Conservation (phyloP, 345 rosid species). For the Gossypioides kirkii region DNA sequence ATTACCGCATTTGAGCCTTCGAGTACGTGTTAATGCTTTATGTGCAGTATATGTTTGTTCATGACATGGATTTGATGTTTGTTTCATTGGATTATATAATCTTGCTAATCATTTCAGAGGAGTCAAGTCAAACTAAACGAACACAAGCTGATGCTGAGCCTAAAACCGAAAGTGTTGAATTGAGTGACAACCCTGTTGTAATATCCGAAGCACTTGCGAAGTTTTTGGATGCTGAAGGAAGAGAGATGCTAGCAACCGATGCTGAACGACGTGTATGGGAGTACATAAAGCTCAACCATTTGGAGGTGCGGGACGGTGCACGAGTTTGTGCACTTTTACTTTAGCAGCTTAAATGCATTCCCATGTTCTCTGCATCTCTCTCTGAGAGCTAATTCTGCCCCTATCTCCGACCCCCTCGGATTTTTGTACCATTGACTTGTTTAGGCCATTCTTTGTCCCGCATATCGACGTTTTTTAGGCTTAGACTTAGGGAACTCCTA, state of each 20-base stretch:
- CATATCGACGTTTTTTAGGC: background rate
- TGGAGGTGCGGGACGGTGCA: slow-evolving; percentile 56
- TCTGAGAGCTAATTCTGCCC: background rate
- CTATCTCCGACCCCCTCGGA: background rate
- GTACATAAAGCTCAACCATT: slow-evolving; percentile 56
- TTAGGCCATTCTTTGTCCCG: background rate
- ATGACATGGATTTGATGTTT: slow-evolving; percentile 15
- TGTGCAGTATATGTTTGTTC: background rate
- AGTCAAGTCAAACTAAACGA: slow-evolving; percentile 65
- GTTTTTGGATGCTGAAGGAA: slow-evolving; percentile 62
- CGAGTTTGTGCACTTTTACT: slow-evolving; percentile 4
- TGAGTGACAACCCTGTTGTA: slow-evolving; percentile 34
- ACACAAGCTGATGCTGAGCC: slow-evolving; percentile 57
- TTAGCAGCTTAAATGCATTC: background rate
- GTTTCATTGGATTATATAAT: background rate
- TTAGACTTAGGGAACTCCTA: background rate
- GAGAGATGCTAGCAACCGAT: slow-evolving; percentile 58
- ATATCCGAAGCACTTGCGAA: slow-evolving; percentile 81
- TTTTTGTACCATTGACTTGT: background rate
- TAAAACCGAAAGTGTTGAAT: slow-evolving; percentile 39
- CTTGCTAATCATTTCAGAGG: slow-evolving; percentile 47
- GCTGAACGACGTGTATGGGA: slow-evolving; percentile 69
- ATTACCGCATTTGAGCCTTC: slow-evolving; percentile 77
- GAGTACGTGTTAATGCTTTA: slow-evolving; percentile 40
- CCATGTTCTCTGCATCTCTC: background rate